Percentiles rank a stretch among this genome's conserved stretches.
Evolutionary conservation across 2,329 filamentous ascomycete genomes (phyloP).

Genomic region (Nemania bipapillata): DNA sequence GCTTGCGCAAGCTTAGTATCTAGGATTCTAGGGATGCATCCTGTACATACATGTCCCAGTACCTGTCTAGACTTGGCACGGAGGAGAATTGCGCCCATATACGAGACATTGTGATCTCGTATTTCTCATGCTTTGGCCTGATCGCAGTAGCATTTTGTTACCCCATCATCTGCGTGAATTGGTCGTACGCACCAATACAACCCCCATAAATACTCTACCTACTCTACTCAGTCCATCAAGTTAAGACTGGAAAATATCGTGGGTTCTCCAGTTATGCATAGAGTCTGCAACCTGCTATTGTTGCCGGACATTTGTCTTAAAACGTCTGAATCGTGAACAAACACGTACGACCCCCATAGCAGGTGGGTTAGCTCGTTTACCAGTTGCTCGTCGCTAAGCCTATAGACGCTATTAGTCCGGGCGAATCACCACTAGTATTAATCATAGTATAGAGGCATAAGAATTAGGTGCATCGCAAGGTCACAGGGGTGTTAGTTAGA

Average conservation of each 20-base stretch:
- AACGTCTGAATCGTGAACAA: slow-evolving; percentile 7
- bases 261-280: neutral
- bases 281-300: neutral
- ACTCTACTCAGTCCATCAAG: neutral
- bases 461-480: too few species aligned
- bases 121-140: slow-evolving; percentile 19
- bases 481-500: too few species aligned
- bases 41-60: too few species aligned
- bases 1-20: too few species aligned
- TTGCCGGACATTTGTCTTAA: neutral
- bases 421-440: too few species aligned
- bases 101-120: slow-evolving; percentile 36
- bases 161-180: slow-evolving; percentile 17
- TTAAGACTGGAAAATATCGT: neutral
- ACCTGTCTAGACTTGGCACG: slow-evolving; percentile 36
- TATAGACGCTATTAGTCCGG: too few species aligned
- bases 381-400: too few species aligned
- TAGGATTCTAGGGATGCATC: too few species aligned
- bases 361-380: too few species aligned
- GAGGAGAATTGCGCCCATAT: slow-evolving; percentile 28
- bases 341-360: too few species aligned
- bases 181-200: too few species aligned
- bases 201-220: neutral
- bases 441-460: too few species aligned
- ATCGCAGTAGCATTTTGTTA: neutral